Evolutionary conservation across 192 early-diverging fungal genomes (phyloP), one percentile per base, ranked within the genome.

Genomic region (Backusella morwellensis): DNA sequence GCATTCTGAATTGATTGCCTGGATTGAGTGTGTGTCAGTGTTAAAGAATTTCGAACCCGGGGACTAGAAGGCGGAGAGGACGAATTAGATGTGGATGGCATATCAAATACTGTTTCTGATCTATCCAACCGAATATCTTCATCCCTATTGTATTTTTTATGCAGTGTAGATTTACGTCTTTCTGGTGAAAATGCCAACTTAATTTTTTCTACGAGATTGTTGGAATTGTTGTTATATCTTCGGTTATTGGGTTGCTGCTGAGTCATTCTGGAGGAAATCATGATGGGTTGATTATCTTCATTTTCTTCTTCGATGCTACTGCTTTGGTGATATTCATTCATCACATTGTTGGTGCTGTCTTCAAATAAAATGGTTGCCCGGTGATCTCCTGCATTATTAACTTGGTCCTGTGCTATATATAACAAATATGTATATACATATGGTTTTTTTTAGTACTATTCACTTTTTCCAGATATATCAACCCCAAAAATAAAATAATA

Each of bases 101-200:
- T 63, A 63, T 63, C 56, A 63, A 63, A 63, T 63, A 63, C 56
- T 23, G 56, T 63, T 29, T 63, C 56, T 63, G 56, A 63, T 63
- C 56, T 23, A 63, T 63, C 23, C 26, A 63, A 29, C n/a, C 23
- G 47, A 50, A n/a, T 11, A 63, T 29, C 12, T 11, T 63, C 35
- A 66, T 59, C 54, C 11, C 44, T 56, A 1, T 44, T 14, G 15
- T 66, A 36, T 38, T 38, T 38, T 23, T 21, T 35, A 40, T 54
- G 40, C 35, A 56, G 21, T 63, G 63, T 26, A 12, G 75, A 77
- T 56, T 77, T 77, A 32, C 76, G 40, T 42, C 63, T 72, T 72
- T 77, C 76, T 32, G 41, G 35, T 72, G 70, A 72, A 63, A 77
- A 72, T 7, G 70, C 76, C 54, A 72, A 44, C 26, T 77, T 77